phyloP scores from a whole-genome alignment of 371 early-diverging fungal genomes.

The Thermomucor indicae-seudaticae region DNA sequence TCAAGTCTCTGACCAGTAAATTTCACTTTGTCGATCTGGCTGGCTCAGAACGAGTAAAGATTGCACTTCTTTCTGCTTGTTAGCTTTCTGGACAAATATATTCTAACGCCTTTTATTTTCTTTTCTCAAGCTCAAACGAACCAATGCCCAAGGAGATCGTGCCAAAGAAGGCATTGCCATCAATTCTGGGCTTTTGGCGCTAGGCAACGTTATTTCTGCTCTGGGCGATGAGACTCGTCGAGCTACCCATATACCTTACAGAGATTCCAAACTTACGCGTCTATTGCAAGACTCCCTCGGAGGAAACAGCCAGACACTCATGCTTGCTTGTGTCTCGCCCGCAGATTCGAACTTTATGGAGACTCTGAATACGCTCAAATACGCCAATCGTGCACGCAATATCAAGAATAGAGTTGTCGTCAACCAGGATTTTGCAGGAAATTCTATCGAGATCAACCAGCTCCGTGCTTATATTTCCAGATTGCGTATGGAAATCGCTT shows the following conservation, averaged over 20 bases:
- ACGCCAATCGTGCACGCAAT: constrained; percentile 85
- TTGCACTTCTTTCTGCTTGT: too few relatives aligned
- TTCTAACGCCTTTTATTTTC: background rate
- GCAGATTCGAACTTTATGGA: constrained; percentile 79
- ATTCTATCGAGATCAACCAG: constrained; percentile 58
- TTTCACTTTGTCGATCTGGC: constrained; percentile 98
- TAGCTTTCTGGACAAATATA: background rate
- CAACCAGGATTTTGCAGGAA: constrained; percentile 41
- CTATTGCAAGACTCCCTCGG: constrained; percentile 96
- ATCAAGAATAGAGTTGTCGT: constrained; percentile 74
- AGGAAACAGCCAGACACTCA: constrained; percentile 86
- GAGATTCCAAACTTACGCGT: constrained; percentile 89
- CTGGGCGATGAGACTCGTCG: constrained; percentile 80
- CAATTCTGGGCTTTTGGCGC: constrained; percentile 93
- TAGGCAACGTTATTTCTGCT: constrained; percentile 98
- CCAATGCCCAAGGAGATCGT: constrained; percentile 76
- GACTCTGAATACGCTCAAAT: constrained; percentile 88
- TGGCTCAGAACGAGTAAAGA: constrained; percentile 57
- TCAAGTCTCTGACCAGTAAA: constrained; percentile 59
- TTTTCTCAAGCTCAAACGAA: constrained; percentile 27
- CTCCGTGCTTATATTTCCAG: constrained; percentile 62
- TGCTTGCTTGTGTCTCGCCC: constrained; percentile 91
- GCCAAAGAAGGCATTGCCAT: constrained; percentile 97
- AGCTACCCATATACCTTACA: constrained; percentile 85
- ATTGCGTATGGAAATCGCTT: constrained; percentile 57